Base-by-base conservation (phyloP, 176 grass and related monocot genomes). In the Aegilops tauschii region DNA sequence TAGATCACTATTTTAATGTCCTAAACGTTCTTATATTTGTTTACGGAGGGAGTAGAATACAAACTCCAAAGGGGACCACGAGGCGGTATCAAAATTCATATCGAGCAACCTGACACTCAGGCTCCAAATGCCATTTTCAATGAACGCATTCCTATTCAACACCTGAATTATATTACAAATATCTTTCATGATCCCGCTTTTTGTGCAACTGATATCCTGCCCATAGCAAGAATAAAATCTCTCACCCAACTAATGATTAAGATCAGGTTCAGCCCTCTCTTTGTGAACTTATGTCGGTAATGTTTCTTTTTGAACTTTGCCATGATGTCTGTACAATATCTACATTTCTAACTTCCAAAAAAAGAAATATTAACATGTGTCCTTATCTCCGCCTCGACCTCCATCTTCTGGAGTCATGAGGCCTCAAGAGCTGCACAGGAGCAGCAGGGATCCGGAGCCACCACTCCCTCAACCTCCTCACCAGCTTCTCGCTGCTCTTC, bases 391-490 rank as follows among this genome's bases (percentile, higher is more conserved):
- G 39, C 21, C 85, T 80, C 0, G 89, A 86, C 63, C 85, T 91
- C 54, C 81, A 87, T 86, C 86, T 89, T 47, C 76, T 95, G 50
- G 71, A 78, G 6, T 91, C 92, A 7, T 78, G 70, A 45, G 81
- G 80, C 50, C 80, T 91, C 82, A 90, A 2, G 21, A 99, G 72
- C 5, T 94, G 94, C 20, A 96, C 94, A 5, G 90, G 97, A 16
- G 94, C 94, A 3, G 94, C 94, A 1, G 97, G 97, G 63, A 99
- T 91, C 27, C 94, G 94, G 8, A 89, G 76, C 94, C 97, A 99
- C 92, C 97, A 94, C 77, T 99, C 94, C 49, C 85, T 91, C 31
- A 99, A 64, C 73, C 97, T 94, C 18, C 97, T 87, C 80, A 93
- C 69, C 83, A 96, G 54, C 32, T 92, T 96, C 87, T 99, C 97